A percentile compares a stretch with the other conserved stretches of the same genome.
These are phyloP conservation scores for Diaporthe velutina DNA, from an alignment of 2,329 filamentous ascomycete genomes.

Conservation along the genomic window DNA sequence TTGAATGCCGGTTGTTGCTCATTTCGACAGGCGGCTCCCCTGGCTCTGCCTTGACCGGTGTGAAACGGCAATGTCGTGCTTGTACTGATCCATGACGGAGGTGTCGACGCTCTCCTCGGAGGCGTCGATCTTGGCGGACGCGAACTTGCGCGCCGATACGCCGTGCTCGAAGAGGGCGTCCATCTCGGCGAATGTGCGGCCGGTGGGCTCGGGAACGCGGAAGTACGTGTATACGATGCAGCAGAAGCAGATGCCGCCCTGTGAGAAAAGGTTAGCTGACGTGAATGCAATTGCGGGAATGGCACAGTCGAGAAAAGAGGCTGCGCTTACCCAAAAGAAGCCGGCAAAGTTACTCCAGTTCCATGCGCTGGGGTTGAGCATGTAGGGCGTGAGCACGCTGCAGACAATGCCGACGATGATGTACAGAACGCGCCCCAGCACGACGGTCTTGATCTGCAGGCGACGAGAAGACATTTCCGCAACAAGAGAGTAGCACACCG, in stretches of 20 bases:
- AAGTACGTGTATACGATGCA: constrained; percentile 88
- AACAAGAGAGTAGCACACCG: constrained; percentile 90
- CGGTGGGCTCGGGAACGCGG: constrained; percentile 82
- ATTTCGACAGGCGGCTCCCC: constrained; percentile 20
- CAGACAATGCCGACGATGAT: constrained; percentile 87
- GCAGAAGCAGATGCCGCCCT: constrained; percentile 81
- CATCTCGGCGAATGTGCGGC: constrained; percentile 87
- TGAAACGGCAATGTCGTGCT: constrained; percentile 53
- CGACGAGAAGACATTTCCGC: constrained; percentile 85
- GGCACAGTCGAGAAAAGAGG: background rate
- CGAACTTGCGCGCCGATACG: constrained; percentile 80
- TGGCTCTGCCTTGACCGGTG: constrained; percentile 45
- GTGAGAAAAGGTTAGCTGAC: constrained; percentile 38
- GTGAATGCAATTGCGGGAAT: constrained; percentile 19
- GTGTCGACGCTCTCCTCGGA: constrained; percentile 65
- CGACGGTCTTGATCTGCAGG: constrained; percentile 91
- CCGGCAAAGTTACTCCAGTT: constrained; percentile 89
- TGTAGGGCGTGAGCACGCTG: constrained; percentile 88
- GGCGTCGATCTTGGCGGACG: constrained; percentile 67
- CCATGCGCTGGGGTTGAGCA: constrained; percentile 91
- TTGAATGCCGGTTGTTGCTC: background rate
- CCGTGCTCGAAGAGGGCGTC: constrained; percentile 85
- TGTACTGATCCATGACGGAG: constrained; percentile 62
- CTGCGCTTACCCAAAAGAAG: constrained; percentile 79
- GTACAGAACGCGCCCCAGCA: constrained; percentile 84